Percentiles rank a stretch among this genome's conserved stretches.
These are phyloP conservation scores for Phytophthora capsici DNA, from an alignment of 352 stramenopile species.

Conservation along the genomic window DNA sequence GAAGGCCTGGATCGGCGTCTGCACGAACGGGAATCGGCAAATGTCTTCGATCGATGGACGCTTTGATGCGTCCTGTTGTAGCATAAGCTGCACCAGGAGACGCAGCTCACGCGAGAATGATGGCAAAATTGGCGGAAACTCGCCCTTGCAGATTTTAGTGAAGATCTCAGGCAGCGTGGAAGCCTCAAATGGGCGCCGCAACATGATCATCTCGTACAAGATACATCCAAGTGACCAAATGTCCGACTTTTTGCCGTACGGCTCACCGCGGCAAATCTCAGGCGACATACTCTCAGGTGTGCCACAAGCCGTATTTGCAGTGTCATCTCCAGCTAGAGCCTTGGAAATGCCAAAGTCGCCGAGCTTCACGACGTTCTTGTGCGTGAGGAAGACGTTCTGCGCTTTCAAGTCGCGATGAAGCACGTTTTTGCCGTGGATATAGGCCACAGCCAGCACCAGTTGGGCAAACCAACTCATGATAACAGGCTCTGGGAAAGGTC, in stretches of 20 bases:
- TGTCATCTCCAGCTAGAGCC: constrained; percentile 78
- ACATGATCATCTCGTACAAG: constrained; percentile 92
- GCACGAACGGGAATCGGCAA: constrained; percentile 88
- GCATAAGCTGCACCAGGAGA: constrained; percentile 87
- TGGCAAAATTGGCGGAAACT: constrained; percentile 81
- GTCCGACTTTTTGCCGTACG: constrained; percentile 91
- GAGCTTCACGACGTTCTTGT: constrained; percentile 89
- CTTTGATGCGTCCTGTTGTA: constrained; percentile 87
- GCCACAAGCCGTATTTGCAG: constrained; percentile 82
- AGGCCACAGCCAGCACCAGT: constrained; percentile 82
- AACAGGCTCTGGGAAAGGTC: constrained; percentile 80
- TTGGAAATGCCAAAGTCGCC: constrained; percentile 92
- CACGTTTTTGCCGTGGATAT: constrained; percentile 91
- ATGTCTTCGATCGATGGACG: constrained; percentile 91
- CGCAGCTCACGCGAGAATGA: constrained; percentile 84
- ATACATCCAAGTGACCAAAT: constrained; percentile 92
- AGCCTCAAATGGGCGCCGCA: constrained; percentile 85
- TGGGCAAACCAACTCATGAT: constrained; percentile 92
- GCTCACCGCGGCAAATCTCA: constrained; percentile 88
- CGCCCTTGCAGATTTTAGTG: constrained; percentile 88
- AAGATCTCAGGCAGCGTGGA: constrained; percentile 86
- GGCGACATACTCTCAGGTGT: constrained; percentile 91
- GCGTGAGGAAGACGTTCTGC: constrained; percentile 89
- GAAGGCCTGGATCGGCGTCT: constrained; percentile 85
- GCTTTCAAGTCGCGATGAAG: constrained; percentile 89